A percentile compares a stretch with the other conserved stretches of the same genome.
phyloP scores from a whole-genome alignment of 2,329 filamentous ascomycete genomes.

The Aspergillus ibericus region DNA sequence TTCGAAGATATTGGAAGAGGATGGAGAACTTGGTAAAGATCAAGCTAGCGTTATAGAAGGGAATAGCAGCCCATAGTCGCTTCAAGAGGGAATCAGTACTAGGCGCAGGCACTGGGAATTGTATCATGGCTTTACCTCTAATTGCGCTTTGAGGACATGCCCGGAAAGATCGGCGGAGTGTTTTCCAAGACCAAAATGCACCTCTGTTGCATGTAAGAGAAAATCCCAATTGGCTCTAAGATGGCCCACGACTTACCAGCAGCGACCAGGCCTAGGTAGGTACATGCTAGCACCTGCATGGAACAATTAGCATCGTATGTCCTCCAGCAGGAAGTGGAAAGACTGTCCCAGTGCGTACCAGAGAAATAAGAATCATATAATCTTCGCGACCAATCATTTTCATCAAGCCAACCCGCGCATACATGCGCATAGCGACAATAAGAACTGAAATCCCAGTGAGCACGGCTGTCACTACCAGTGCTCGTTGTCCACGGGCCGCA shows the following conservation, averaged over 20 bases:
- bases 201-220: constrained; percentile 24
- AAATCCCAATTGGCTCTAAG: neutral
- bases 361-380: constrained; percentile 29
- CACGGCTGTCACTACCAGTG: constrained; percentile 33
- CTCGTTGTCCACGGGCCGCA: constrained; percentile 24
- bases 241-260: constrained; percentile 22
- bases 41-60: constrained; percentile 36
- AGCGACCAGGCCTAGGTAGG: constrained; percentile 31
- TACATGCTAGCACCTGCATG: constrained; percentile 23
- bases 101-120: neutral
- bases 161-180: constrained; percentile 22
- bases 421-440: constrained; percentile 31
- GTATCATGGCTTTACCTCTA: constrained; percentile 22
- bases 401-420: constrained; percentile 29
- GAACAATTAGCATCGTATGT: neutral
- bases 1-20: constrained; percentile 48
- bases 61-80: constrained; percentile 34
- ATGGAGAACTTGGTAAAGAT: constrained; percentile 47
- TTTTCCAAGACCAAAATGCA: constrained; percentile 28
- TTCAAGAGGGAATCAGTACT: constrained; percentile 4
- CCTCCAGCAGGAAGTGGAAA: too few species aligned
- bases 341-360: constrained; percentile 16
- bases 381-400: constrained; percentile 37
- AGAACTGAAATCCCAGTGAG: constrained; percentile 27
- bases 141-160: constrained; percentile 21